Evolutionary conservation across 192 early-diverging fungal genomes (phyloP).

Genomic region (Coemansia sp.): DNA sequence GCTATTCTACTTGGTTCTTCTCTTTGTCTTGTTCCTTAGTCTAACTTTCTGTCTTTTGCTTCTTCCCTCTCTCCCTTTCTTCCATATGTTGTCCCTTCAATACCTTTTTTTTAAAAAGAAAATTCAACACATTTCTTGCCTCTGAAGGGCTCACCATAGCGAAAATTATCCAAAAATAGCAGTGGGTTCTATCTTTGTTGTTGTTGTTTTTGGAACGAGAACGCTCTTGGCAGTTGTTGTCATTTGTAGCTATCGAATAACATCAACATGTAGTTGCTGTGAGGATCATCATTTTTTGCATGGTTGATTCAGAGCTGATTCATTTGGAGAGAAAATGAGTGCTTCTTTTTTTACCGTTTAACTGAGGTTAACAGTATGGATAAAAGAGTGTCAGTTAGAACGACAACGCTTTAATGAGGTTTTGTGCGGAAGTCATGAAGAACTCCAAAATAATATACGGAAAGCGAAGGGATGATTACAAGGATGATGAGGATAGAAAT

Average conservation of each 20-base stretch:
- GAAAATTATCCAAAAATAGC: not conserved
- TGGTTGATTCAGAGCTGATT: not conserved
- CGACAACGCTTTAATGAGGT: no score
- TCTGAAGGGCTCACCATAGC: not conserved
- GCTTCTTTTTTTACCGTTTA: not conserved
- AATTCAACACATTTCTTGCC: not conserved
- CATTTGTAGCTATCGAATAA: not conserved
- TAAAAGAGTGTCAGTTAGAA: not conserved
- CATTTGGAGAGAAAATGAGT: not conserved
- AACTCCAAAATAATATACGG: not conserved
- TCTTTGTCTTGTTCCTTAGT: slow-evolving; percentile 4
- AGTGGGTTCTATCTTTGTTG: not conserved
- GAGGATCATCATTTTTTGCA: not conserved
- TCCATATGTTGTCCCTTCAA: slow-evolving; percentile 9
- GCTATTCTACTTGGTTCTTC: not conserved
- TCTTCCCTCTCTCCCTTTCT: slow-evolving; percentile 14
- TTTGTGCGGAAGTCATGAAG: not conserved
- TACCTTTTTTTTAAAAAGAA: not conserved
- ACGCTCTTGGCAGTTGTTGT: not conserved
- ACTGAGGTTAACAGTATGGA: not conserved
- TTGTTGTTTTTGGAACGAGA: not conserved
- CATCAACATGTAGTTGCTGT: not conserved
- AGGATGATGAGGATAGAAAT: not conserved
- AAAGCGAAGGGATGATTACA: not conserved
- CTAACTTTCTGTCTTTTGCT: slow-evolving; percentile 12